Percentiles rank a stretch among this genome's conserved stretches.
Evolutionary conservation across 441 rosid genomes (phyloP).

Genomic region (Syzygium syzygioides): DNA sequence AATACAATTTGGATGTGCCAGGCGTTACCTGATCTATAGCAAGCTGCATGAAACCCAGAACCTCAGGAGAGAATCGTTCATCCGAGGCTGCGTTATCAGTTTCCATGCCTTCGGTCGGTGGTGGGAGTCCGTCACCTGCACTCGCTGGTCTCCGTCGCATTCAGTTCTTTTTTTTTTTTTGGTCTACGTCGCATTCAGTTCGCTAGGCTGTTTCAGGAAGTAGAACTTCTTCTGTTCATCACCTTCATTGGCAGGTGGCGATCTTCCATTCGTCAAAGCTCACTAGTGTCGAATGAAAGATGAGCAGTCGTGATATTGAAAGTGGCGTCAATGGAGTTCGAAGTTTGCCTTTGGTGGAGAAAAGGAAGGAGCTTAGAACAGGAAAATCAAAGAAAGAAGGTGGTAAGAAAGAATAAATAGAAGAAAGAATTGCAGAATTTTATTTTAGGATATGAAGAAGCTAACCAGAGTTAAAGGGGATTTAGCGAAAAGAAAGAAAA

Average conservation of each 20-base stretch:
- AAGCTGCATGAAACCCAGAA: not conserved
- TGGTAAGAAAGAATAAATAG: not conserved
- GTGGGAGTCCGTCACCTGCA: too few relatives aligned
- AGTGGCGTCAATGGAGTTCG: not conserved
- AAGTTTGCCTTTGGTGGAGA: not conserved
- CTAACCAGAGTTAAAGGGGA: not conserved
- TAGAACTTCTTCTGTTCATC: not conserved
- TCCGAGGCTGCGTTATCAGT: not conserved
- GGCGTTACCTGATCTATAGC: too few relatives aligned
- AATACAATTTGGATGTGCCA: too few relatives aligned
- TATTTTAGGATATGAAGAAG: not conserved
- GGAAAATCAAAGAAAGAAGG: not conserved
- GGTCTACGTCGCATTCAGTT: too few relatives aligned
- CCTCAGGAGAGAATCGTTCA: not conserved
- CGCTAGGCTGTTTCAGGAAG: not conserved
- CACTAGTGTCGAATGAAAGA: not conserved
- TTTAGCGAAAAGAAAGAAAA: not conserved
- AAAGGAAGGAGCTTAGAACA: not conserved
- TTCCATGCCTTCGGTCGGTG: accelerated
- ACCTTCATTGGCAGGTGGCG: too few relatives aligned
- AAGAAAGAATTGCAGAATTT: not conserved
- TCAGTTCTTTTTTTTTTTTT: too few relatives aligned
- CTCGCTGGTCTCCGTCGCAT: not conserved
- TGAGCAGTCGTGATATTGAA: not conserved
- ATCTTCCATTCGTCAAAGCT: not conserved